Evolutionary conservation across 1,139 yeast species (phyloP).

Genomic region (Blastobotrys malaysiensis): DNA sequence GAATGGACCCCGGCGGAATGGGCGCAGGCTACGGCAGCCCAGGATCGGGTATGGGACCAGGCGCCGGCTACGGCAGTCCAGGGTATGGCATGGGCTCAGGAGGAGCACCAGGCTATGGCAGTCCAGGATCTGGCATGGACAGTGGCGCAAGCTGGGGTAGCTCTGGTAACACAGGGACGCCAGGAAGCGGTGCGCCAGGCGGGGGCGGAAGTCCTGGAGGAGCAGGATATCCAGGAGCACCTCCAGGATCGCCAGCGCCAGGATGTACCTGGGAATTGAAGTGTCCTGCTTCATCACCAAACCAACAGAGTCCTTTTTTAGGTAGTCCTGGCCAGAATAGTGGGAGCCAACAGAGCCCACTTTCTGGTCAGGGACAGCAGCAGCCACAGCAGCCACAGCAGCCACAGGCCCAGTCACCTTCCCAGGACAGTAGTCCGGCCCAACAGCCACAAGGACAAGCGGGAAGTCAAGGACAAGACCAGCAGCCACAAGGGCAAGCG

Average conservation of each 20-base stretch:
- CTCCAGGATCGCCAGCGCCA: background rate
- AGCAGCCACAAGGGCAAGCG: background rate
- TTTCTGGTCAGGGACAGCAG: background rate
- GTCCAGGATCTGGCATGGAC: background rate
- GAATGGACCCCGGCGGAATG: slow-evolving; percentile 2
- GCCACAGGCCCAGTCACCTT: background rate
- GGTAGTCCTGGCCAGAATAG: background rate
- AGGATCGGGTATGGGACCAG: background rate
- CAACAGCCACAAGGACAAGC: too few species aligned
- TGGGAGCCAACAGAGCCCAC: background rate
- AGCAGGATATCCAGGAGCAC: slow-evolving; percentile 1
- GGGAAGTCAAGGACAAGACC: background rate
- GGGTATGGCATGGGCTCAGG: background rate
- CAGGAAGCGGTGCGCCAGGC: background rate
- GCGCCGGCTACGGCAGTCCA: background rate
- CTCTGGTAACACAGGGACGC: slow-evolving; percentile 11
- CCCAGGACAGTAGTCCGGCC: too few species aligned
- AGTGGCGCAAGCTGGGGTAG: background rate
- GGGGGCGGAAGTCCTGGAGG: slow-evolving; percentile 5
- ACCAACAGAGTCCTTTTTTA: background rate
- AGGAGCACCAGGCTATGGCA: background rate
- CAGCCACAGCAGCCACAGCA: background rate
- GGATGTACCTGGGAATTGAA: background rate
- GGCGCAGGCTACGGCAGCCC: slow-evolving; percentile 4
- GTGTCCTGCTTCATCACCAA: background rate